phyloP scores from a whole-genome alignment of 2,329 filamentous ascomycete species.

The Elsinoe batatas region DNA sequence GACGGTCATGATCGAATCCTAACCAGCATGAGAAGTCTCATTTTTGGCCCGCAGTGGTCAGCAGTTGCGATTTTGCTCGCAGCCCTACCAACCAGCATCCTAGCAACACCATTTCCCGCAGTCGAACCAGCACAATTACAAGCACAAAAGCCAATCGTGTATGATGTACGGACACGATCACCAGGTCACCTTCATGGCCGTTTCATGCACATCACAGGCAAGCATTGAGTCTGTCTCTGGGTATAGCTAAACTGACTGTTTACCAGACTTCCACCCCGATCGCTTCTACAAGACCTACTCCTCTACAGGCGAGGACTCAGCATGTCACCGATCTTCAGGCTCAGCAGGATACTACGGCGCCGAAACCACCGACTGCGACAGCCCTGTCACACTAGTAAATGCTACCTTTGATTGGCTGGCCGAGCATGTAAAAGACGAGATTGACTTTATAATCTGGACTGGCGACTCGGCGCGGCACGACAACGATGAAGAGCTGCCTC shows the following conservation, averaged over 20 bases:
- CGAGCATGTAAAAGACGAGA: conserved; percentile 26
- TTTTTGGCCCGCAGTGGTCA: not conserved
- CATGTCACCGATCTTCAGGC: conserved; percentile 73
- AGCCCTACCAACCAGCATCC: not conserved
- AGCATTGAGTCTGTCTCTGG: conserved; percentile 20
- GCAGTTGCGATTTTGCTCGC: not conserved
- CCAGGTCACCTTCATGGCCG: conserved; percentile 43
- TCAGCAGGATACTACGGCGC: conserved; percentile 73
- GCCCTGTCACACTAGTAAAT: conserved; percentile 69
- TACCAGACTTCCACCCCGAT: conserved; percentile 81
- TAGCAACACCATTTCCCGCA: conserved; percentile 4
- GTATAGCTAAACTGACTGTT: conserved; percentile 14
- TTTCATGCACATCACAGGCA: conserved; percentile 85
- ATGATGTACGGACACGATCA: conserved; percentile 8
- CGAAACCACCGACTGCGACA: conserved; percentile 81
- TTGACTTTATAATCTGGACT: conserved; percentile 33
- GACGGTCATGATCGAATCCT: not conserved
- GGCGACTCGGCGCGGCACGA: conserved; percentile 32
- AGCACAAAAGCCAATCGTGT: conserved; percentile 12
- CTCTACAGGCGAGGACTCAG: conserved; percentile 55
- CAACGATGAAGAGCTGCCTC: conserved; percentile 49
- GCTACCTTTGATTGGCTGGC: conserved; percentile 85
- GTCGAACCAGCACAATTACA: not conserved
- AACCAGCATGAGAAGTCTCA: not conserved
- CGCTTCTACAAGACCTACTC: conserved; percentile 72